Evolutionary conservation across 768 basidiomycete species (phyloP).

Genomic region (Rhizopogon vinicolor): DNA sequence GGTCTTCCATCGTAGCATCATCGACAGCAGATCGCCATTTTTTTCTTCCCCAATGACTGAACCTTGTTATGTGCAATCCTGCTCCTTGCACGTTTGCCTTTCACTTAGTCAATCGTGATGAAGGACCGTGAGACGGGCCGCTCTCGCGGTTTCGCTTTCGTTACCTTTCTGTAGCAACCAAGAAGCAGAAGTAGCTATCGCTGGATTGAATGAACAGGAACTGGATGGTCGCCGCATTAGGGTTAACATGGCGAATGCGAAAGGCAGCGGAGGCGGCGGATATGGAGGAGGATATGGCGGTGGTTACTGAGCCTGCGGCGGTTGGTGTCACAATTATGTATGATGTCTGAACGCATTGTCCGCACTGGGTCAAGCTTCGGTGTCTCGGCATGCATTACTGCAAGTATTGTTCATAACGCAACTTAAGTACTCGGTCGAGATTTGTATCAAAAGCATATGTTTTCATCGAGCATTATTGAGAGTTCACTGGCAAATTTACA

Average conservation of each 20-base stretch:
- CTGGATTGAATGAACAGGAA: constrained; percentile 43
- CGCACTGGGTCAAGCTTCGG: background rate
- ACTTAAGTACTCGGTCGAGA: background rate
- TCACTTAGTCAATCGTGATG: constrained; percentile 29
- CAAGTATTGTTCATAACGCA: constrained; percentile 2
- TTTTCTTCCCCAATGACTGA: constrained; percentile 17
- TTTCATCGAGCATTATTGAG: background rate
- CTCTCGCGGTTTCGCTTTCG: constrained; percentile 56
- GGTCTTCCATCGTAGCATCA: constrained; percentile 24
- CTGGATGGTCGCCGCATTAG: constrained; percentile 51
- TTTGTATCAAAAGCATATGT: background rate
- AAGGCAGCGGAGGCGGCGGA: constrained; percentile 13
- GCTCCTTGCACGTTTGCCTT: constrained; percentile 4
- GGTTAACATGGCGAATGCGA: constrained; percentile 39
- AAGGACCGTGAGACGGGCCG: constrained; percentile 54
- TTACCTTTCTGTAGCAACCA: constrained; percentile 27
- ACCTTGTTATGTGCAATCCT: constrained; percentile 20
- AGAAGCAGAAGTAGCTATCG: constrained; percentile 44
- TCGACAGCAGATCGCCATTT: constrained; percentile 24
- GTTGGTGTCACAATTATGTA: background rate
- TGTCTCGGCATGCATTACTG: constrained; percentile 3
- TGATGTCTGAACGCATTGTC: background rate
- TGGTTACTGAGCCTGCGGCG: background rate
- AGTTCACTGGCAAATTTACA: too few species aligned
- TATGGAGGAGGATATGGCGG: constrained; percentile 5